phyloP scores from a whole-genome alignment of 306 rosid genomes.

The Nissolia schottii region DNA sequence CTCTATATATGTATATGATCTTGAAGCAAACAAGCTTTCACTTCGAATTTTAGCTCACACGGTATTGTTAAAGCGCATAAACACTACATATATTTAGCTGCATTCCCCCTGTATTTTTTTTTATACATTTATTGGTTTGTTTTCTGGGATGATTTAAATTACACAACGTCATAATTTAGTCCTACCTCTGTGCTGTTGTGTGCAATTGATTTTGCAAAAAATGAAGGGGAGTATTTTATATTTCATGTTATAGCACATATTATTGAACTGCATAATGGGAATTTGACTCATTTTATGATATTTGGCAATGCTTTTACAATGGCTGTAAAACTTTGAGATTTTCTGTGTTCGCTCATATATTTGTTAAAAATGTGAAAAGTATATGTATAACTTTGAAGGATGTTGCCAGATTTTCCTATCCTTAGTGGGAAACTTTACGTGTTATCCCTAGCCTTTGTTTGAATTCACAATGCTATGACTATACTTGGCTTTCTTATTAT shows the following conservation, averaged over 20 bases:
- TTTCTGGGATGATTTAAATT: background rate
- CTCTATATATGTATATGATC: conserved; percentile 87
- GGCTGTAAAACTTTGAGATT: background rate
- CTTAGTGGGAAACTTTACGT: background rate
- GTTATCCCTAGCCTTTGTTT: background rate
- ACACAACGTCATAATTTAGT: background rate
- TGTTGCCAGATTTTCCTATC: background rate
- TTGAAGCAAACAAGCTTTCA: conserved; percentile 75
- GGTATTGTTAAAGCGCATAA: conserved; percentile 38
- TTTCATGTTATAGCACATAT: background rate
- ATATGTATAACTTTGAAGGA: background rate
- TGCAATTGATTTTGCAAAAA: background rate
- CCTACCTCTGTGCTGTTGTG: background rate
- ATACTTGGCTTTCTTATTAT: background rate
- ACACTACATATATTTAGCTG: conserved; percentile 13
- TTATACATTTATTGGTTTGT: conserved; percentile 4
- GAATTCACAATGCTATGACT: background rate
- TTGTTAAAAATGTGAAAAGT: background rate
- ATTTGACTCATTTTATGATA: background rate
- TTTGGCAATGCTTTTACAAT: background rate
- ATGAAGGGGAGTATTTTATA: background rate
- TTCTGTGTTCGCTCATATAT: background rate
- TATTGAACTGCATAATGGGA: background rate
- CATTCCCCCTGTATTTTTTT: background rate
- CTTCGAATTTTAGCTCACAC: conserved; percentile 77